These are phyloP conservation scores for Trichoderma asperelloides DNA, from an alignment of 495 filamentous ascomycete genomes.

Conservation along the genomic window DNA sequence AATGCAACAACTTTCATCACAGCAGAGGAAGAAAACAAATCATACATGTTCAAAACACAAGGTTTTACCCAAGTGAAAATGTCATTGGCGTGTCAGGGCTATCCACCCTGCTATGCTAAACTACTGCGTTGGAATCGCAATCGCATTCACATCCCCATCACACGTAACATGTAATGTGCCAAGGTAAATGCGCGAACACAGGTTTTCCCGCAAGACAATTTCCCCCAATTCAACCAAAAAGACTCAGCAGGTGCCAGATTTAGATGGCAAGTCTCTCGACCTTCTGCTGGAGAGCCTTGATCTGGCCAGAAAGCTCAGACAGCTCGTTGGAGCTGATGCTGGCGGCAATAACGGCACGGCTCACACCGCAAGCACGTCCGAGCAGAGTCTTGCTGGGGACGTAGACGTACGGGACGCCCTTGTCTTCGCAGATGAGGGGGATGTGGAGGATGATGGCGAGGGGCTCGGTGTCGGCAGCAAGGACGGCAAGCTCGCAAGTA, in stretches of 20 bases:
- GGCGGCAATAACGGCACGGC: conserved; percentile 74
- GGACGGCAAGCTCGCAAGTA: conserved; percentile 76
- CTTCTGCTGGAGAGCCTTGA: conserved; percentile 81
- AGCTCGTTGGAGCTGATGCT: conserved; percentile 92
- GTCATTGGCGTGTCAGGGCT: background rate
- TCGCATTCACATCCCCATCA: background rate
- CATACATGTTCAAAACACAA: background rate
- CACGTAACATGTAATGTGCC: background rate
- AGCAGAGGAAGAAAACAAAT: no score
- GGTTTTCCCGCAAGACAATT: background rate
- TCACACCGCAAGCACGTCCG: conserved; percentile 78
- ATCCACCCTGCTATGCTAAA: background rate
- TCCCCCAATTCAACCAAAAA: background rate
- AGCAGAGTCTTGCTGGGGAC: conserved; percentile 57
- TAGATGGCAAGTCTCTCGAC: conserved; percentile 96
- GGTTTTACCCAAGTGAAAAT: background rate
- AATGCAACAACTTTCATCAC: no score
- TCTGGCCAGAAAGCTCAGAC: conserved; percentile 75
- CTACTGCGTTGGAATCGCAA: background rate
- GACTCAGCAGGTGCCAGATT: conserved; percentile 17
- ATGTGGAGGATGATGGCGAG: conserved; percentile 89
- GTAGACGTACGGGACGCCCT: conserved; percentile 61
- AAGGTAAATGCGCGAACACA: background rate
- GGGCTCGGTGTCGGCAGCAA: conserved; percentile 79
- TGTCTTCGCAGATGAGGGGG: conserved; percentile 76